Conservation (phyloP, 1,284 basidiomycete genomes). For the Sporisorium graminicola region DNA sequence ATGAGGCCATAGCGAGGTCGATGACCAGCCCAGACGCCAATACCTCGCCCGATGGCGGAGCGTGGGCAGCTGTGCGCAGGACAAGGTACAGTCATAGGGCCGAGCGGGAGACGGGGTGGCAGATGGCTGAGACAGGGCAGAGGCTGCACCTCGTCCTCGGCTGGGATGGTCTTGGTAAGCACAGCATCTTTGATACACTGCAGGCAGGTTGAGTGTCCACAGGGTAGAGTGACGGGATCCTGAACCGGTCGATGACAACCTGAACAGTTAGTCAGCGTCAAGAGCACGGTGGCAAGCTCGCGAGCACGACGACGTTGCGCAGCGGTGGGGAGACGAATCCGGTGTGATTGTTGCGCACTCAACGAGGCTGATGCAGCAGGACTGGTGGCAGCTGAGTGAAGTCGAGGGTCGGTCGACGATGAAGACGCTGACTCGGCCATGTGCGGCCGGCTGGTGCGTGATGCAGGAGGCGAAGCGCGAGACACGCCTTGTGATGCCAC, state of each 20-base stretch:
- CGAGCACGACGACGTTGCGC: conserved; percentile 45
- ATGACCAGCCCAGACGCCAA: conserved; percentile 61
- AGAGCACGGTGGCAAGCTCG: conserved; percentile 44
- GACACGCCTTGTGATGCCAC: neutral
- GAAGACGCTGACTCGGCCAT: neutral
- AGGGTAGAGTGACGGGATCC: conserved; percentile 61
- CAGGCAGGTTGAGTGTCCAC: conserved; percentile 62
- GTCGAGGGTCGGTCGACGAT: neutral
- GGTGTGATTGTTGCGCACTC: conserved; percentile 8
- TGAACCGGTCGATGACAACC: conserved; percentile 44
- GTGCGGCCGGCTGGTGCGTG: neutral
- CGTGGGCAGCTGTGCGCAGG: conserved; percentile 53
- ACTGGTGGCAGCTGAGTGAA: neutral
- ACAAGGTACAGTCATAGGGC: conserved; percentile 57
- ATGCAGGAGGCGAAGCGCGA: neutral
- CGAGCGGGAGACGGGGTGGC: conserved; percentile 60
- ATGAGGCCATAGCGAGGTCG: conserved; percentile 48
- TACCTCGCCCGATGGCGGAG: conserved; percentile 59
- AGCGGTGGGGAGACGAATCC: conserved; percentile 31
- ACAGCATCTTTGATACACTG: conserved; percentile 50
- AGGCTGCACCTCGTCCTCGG: conserved; percentile 23
- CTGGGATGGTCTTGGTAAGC: conserved; percentile 25
- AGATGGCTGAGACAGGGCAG: conserved; percentile 49
- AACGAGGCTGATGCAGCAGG: neutral
- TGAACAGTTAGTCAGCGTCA: conserved; percentile 48